Conservation (phyloP, 495 filamentous ascomycete species). For the Talaromyces proteolyticus region DNA sequence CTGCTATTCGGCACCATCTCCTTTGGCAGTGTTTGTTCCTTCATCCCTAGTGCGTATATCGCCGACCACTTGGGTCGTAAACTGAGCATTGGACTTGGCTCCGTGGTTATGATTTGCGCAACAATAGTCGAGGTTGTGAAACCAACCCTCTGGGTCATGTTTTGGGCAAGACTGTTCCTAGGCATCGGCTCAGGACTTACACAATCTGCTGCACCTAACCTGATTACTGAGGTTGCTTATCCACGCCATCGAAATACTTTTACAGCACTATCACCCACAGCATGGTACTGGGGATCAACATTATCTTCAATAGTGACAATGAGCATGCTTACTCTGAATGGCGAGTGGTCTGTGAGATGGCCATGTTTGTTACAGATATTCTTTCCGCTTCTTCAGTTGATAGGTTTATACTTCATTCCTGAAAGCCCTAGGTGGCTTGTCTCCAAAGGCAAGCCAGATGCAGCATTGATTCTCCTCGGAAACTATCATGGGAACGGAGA, state of each 20-base stretch:
- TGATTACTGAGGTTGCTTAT: not conserved
- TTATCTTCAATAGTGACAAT: not conserved
- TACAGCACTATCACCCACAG: not conserved
- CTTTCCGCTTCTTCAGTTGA: not conserved
- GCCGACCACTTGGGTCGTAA: not conserved
- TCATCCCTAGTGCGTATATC: not conserved
- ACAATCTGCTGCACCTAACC: not conserved
- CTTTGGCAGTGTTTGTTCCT: not conserved
- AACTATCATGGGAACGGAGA: slow-evolving; percentile 30
- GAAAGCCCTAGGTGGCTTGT: slow-evolving; percentile 27
- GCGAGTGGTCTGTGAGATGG: not conserved
- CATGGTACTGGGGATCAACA: not conserved
- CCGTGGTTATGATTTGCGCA: not conserved
- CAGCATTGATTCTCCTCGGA: slow-evolving; percentile 31
- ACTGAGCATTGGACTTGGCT: not conserved
- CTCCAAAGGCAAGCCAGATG: slow-evolving; percentile 25
- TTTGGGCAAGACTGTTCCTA: not conserved
- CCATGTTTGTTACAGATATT: not conserved
- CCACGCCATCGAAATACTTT: not conserved
- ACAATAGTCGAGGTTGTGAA: not conserved
- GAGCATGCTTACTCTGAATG: not conserved
- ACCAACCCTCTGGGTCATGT: not conserved
- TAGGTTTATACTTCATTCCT: not conserved
- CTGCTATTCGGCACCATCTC: not conserved
- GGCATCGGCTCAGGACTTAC: not conserved